These are phyloP conservation scores for Fonsecaea nubica DNA, from an alignment of 2,329 filamentous ascomycete species.

Conservation along the genomic window DNA sequence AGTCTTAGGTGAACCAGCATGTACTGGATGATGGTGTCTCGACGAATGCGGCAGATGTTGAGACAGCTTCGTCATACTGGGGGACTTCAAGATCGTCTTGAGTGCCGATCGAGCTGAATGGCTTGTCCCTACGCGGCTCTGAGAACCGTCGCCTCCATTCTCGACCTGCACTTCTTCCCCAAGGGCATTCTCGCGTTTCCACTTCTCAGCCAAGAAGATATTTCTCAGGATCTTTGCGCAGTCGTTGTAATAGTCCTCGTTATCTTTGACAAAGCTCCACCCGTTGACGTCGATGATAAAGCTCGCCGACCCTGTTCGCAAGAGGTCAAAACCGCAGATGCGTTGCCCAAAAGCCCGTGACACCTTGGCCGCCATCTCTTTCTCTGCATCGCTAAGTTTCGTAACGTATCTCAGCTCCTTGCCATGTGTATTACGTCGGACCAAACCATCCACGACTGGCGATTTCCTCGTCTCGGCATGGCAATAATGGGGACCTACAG, in stretches of 20 bases:
- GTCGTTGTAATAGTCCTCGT: slow-evolving; percentile 96
- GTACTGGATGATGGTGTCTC: slow-evolving; percentile 46
- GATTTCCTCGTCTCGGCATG: slow-evolving; percentile 98
- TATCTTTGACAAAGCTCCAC: slow-evolving; percentile 99
- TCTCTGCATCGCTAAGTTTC: slow-evolving; percentile 78
- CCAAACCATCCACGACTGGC: slow-evolving; percentile 93
- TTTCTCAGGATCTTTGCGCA: slow-evolving; percentile 84
- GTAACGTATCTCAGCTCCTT: slow-evolving; percentile 98
- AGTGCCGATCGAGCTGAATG: slow-evolving; percentile 58
- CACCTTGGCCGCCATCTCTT: slow-evolving; percentile 85
- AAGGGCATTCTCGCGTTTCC: slow-evolving; percentile 46
- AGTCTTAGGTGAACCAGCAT: slow-evolving; percentile 55
- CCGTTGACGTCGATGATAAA: slow-evolving; percentile 99
- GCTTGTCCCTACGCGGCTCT: slow-evolving; percentile 48
- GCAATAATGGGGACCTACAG: slow-evolving; percentile 89
- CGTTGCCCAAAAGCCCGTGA: slow-evolving; percentile 90
- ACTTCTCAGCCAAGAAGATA: slow-evolving; percentile 83
- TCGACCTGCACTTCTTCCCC: slow-evolving; percentile 47
- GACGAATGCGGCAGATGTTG: slow-evolving; percentile 48
- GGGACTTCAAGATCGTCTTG: slow-evolving; percentile 68
- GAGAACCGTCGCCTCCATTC: slow-evolving; percentile 32
- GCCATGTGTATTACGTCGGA: slow-evolving; percentile 93
- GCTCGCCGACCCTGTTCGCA: slow-evolving; percentile 85
- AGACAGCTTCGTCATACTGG: slow-evolving; percentile 66
- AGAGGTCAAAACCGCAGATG: slow-evolving; percentile 93